Evolutionary conservation across 805 yeast species (phyloP), one percentile per base, ranked within the genome.

Genomic region (Wickerhamiella siamensis): DNA sequence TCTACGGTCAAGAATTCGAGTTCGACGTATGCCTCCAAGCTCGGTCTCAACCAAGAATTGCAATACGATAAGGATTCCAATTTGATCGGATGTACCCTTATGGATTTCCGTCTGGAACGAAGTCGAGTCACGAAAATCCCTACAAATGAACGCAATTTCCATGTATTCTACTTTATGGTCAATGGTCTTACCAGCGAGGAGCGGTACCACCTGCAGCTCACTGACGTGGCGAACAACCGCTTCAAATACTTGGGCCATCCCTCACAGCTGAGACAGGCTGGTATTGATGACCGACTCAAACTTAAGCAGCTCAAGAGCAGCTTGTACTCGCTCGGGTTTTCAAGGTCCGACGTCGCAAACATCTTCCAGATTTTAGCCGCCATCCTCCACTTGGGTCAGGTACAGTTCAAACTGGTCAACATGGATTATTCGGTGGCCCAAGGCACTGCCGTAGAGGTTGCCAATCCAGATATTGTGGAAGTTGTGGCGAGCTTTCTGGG

Each of bases 51-150:
- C 42, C 63, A 72, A 34, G 72, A 72, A 53, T 68, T 74, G 33
- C 76, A 67, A 55, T 74, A 74, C 48, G 63, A 64, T 37, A 22
- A 56, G 4, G 63, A 58, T 35, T 69, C 72, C 2, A 57, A 61
- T 9, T 63, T 74, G 34, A 62, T 64, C 31, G 79, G 79, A 4
- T 74, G 77, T 20, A 66, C 69, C 40, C 61, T 74, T 20, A 67
- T 71, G 46, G 73, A 73, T 50, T 74, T 72, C 49, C 62, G 77
- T 16, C 63, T 74, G 24, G 78, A 74, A 47, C 66, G 75, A 41
- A 65, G 72, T 12, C 62, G 79, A 36, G 72, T 74, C 27, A 69
- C 74, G 12, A 55, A 61, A 31, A 74, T 71, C 35, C 67, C 71
- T 31, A 54, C 62, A 4, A 61, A 66, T 27, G 80, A 74, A 57